Percentiles rank a stretch among this genome's conserved stretches.
Evolutionary conservation across 495 filamentous ascomycete genomes (phyloP).

Genomic region (Choiromyces venosus): DNA sequence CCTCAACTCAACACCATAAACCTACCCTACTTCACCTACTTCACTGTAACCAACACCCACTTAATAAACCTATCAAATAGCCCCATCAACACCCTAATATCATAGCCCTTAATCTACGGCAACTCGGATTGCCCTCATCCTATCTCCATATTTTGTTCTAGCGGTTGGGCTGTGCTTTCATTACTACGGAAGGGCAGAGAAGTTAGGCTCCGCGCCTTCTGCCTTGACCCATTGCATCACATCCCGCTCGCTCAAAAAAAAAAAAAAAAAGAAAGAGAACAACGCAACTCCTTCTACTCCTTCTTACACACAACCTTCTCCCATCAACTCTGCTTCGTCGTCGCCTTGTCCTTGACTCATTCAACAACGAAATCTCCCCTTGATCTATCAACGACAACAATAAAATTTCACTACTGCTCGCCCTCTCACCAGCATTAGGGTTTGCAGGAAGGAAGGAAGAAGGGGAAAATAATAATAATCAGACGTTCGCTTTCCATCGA

Average conservation of each 20-base stretch:
- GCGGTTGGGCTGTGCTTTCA: constrained; percentile 3
- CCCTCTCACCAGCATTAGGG: not conserved
- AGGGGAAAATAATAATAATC: constrained; percentile 18
- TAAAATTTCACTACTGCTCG: not conserved
- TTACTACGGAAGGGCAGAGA: not conserved
- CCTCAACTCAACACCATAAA: not conserved
- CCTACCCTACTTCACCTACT: not conserved
- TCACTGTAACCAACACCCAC: not conserved
- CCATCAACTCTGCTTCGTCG: constrained; percentile 5
- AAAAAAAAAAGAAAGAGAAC: constrained; percentile 1
- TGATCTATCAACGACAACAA: constrained; percentile 3
- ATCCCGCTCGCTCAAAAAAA: constrained; percentile 4
- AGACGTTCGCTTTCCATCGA: constrained; percentile 12
- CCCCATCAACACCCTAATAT: not conserved
- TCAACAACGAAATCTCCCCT: not conserved
- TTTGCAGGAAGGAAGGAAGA: constrained; percentile 9
- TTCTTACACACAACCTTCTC: not conserved
- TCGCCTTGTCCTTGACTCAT: not conserved
- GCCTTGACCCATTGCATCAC: constrained; percentile 5
- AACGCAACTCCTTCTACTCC: constrained; percentile 2
- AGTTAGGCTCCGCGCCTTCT: not conserved
- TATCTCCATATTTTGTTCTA: not conserved
- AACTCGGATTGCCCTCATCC: not conserved
- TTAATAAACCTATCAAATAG: not conserved
- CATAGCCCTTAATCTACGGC: not conserved